These are phyloP conservation scores for Canariomyces notabilis DNA, from an alignment of 2,329 filamentous ascomycete genomes.

Conservation along the genomic window DNA sequence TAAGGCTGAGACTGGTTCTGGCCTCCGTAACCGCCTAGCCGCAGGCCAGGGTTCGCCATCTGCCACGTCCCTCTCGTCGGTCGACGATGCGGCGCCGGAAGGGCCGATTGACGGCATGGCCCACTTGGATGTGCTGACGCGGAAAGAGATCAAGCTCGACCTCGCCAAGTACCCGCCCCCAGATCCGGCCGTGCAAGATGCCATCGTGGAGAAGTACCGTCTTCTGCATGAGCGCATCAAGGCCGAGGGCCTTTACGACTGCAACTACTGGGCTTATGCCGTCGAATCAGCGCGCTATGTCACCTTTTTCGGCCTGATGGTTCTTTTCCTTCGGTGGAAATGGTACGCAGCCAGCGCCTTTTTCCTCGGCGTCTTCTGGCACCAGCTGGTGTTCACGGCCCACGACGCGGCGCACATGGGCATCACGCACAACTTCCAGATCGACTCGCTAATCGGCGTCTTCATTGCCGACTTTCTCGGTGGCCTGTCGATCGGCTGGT, in stretches of 20 bases:
- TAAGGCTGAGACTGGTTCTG: conserved; percentile 16
- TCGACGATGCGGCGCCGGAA: conserved; percentile 42
- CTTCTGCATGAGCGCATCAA: conserved; percentile 65
- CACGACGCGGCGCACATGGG: conserved; percentile 97
- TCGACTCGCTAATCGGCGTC: conserved; percentile 82
- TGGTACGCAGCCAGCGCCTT: conserved; percentile 68
- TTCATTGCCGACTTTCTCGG: conserved; percentile 85
- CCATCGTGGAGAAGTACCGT: conserved; percentile 78
- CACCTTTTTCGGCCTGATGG: conserved; percentile 57
- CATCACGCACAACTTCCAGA: conserved; percentile 84
- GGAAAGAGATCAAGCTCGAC: conserved; percentile 70
- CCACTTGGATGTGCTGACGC: conserved; percentile 68
- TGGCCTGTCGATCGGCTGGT: conserved; percentile 89
- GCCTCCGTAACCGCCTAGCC: conserved; percentile 32
- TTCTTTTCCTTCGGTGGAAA: conserved; percentile 55
- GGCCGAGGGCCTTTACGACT: conserved; percentile 73
- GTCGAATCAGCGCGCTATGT: conserved; percentile 70
- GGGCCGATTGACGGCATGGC: conserved; percentile 50
- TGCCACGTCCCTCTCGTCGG: conserved; percentile 54
- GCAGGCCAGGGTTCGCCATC: conserved; percentile 40
- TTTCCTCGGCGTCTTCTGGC: conserved; percentile 82
- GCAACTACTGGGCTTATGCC: conserved; percentile 75
- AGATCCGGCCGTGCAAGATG: conserved; percentile 66
- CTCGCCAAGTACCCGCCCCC: conserved; percentile 74
- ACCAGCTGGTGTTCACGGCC: conserved; percentile 87